A percentile compares a stretch with the other conserved stretches of the same genome.
Evolutionary conservation across 1,284 basidiomycete genomes (phyloP).

Genomic region (Tilletiopsis washingtonensis): DNA sequence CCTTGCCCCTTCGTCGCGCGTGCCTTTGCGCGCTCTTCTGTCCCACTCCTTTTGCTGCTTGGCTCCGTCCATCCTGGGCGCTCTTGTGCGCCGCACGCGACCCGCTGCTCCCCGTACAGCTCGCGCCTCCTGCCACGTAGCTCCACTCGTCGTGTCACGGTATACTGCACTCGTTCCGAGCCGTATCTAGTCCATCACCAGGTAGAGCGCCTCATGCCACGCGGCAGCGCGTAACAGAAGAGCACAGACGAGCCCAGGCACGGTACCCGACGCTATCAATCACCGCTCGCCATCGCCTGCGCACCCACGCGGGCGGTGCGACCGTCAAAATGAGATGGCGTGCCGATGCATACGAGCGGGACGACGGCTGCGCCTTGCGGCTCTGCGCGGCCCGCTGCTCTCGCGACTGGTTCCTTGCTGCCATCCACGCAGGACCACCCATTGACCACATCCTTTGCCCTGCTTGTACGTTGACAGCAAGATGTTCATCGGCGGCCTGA

Average conservation of each 20-base stretch:
- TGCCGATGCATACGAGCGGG: conserved; percentile 50
- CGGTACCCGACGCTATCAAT: too few species aligned
- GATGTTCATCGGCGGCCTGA: conserved; percentile 93
- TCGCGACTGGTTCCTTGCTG: not conserved
- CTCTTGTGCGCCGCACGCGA: conserved; percentile 11
- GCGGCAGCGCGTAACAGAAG: too few species aligned
- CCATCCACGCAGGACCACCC: not conserved
- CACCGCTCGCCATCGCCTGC: not conserved
- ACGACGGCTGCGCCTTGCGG: not conserved
- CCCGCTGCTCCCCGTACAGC: not conserved
- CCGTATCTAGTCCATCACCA: not conserved
- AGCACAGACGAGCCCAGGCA: too few species aligned
- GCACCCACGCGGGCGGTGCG: conserved; percentile 15
- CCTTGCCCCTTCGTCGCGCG: not conserved
- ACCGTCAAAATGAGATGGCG: conserved; percentile 31
- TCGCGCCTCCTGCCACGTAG: not conserved
- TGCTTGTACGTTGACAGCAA: conserved; percentile 58
- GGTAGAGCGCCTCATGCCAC: too few species aligned
- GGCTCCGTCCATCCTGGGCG: conserved; percentile 28
- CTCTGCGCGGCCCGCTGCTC: not conserved
- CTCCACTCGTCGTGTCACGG: not conserved
- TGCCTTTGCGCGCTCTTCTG: not conserved
- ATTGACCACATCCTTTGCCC: conserved; percentile 1
- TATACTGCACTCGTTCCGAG: not conserved
- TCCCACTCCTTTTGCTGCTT: conserved; percentile 8